phyloP scores from a whole-genome alignment of 2,329 filamentous ascomycete species.

The Aspergillus persii region DNA sequence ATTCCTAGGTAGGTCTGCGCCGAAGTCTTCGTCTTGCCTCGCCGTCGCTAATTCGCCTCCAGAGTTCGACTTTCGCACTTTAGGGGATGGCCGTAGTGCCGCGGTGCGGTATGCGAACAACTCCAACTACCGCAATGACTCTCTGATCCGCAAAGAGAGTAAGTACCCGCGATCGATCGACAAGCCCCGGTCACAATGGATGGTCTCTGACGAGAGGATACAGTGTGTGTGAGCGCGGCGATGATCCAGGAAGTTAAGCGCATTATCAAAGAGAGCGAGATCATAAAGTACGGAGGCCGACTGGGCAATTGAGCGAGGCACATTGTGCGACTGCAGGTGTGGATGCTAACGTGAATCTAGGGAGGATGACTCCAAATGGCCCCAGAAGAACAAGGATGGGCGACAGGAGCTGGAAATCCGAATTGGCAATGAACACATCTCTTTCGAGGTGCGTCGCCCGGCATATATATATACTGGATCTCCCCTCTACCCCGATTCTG shows the following conservation, averaged over 20 bases:
- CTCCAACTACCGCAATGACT: constrained; percentile 98
- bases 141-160: constrained; percentile 99
- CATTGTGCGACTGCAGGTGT: neutral
- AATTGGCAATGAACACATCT: constrained; percentile 91
- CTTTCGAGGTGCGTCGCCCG: constrained; percentile 71
- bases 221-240: constrained; percentile 93
- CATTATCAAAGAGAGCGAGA: constrained; percentile 95
- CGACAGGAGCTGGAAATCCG: constrained; percentile 95
- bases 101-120: constrained; percentile 98
- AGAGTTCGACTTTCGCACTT: constrained; percentile 96
- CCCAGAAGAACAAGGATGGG: constrained; percentile 98
- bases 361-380: constrained; percentile 98
- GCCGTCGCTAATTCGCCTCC: constrained; percentile 20
- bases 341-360: constrained; percentile 46
- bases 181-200: neutral
- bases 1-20: constrained; percentile 70
- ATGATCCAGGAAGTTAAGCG: constrained; percentile 93
- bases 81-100: constrained; percentile 89
- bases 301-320: neutral
- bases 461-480: neutral
- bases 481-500: neutral
- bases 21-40: constrained; percentile 15
- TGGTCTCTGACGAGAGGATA: constrained; percentile 18
- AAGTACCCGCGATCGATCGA: constrained; percentile 39
- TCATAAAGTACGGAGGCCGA: constrained; percentile 71